Conservation (phyloP, 352 stramenopile species). For the Albugo laibachii region DNA sequence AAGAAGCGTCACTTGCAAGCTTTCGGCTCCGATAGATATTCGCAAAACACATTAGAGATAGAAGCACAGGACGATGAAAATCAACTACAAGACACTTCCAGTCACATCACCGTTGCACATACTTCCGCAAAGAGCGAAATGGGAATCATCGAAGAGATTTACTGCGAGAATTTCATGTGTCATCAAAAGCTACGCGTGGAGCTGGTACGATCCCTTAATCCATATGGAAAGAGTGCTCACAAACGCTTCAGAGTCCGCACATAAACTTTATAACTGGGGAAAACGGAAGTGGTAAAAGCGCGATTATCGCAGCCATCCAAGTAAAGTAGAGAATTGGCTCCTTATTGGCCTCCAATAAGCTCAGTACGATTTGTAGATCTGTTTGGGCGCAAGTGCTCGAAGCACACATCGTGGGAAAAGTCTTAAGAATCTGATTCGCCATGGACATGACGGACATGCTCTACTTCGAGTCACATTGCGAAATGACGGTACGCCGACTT, state of each 20-base stretch:
- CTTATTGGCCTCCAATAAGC: background rate
- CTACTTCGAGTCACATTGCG: slow-evolving; percentile 85
- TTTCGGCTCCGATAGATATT: too few relatives aligned
- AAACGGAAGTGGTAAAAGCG: slow-evolving; percentile 91
- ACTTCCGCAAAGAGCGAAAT: slow-evolving; percentile 24
- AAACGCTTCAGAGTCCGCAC: slow-evolving; percentile 19
- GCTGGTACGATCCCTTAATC: slow-evolving; percentile 13
- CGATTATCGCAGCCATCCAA: slow-evolving; percentile 94
- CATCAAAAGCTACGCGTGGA: slow-evolving; percentile 83
- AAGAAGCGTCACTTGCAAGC: too few relatives aligned
- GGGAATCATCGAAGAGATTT: slow-evolving; percentile 89
- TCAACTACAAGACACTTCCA: too few relatives aligned
- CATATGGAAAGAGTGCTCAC: background rate
- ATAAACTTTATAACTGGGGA: slow-evolving; percentile 85
- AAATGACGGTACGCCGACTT: slow-evolving; percentile 40
- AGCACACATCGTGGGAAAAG: slow-evolving; percentile 89
- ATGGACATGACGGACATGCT: slow-evolving; percentile 71
- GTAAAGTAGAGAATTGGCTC: slow-evolving; percentile 24
- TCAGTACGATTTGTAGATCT: slow-evolving; percentile 61
- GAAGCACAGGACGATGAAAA: too few relatives aligned
- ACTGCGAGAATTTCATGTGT: slow-evolving; percentile 98
- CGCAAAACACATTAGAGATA: too few relatives aligned
- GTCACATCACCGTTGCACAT: too few relatives aligned
- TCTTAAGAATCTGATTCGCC: slow-evolving; percentile 90
- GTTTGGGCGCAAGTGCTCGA: slow-evolving; percentile 82